Evolutionary conservation across 2,329 filamentous ascomycete species (phyloP), one percentile per base, ranked within the genome.

Genomic region (Verticillium longisporum): DNA sequence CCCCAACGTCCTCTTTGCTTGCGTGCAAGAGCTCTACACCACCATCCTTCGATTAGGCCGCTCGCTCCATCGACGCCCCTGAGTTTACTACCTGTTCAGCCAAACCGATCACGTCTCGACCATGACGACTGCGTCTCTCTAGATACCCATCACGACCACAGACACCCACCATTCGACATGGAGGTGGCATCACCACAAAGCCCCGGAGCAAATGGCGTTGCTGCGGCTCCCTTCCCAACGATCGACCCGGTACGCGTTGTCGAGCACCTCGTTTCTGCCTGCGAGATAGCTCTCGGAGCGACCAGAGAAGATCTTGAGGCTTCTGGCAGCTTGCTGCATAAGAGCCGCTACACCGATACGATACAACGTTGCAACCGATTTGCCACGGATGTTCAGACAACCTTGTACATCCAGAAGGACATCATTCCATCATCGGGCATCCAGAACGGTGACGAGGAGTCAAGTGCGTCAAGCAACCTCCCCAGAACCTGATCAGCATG

Each of bases 321-420:
- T 65, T 79, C 87, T 15, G 92, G 91, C 64, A 97, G 91, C 78
- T 80, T 99, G 75, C 82, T 99, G 64, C 92, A 92, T 62, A 82
- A 87, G 69, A 76, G 81, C 61, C 85, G 83, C 67, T 84, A 91
- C 67, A 78, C 82, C 60, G 94, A 98, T 69, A 97, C 95, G 6
- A 78, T 96, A 61, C 88, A 92, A 72, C 86, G 92, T 78, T 97
- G 94, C 75, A 87, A 87, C 67, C 89, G 93, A 69, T 98, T 98
- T 76, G 92, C 92, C 62, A 87, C 88, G 64, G 96, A 99, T 76
- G 83, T 89, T 62, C 92, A 97, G 77, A 87, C 89, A 64, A 92
- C 90, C 60, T 80, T 99, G 65, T 98, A 98, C 76, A 88, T 97
- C 65, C 90, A 95, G 73, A 97, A 97, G 77, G 91, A 94, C 71